Percentiles rank a stretch among this genome's conserved stretches.
These are phyloP conservation scores for Zygotorulaspora mrakii DNA, from an alignment of 1,139 yeast genomes.

Conservation along the genomic window DNA sequence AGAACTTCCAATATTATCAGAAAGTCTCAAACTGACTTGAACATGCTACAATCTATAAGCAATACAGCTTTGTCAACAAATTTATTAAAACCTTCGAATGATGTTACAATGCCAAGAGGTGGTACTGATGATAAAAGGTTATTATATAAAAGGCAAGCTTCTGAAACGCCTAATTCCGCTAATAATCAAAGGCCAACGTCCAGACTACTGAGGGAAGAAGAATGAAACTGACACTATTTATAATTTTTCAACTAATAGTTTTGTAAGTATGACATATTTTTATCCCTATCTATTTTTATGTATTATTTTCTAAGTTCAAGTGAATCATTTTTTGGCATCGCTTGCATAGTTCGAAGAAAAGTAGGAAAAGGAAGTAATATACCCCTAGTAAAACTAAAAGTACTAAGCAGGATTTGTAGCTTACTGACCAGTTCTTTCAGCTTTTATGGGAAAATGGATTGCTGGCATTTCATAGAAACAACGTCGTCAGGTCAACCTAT, in stretches of 20 bases:
- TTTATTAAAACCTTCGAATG: slow-evolving; percentile 2
- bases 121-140: slow-evolving; percentile 3
- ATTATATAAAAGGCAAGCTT: not conserved
- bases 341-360: no score
- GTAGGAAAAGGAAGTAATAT: no score
- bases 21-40: slow-evolving; percentile 33
- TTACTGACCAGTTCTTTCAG: no score
- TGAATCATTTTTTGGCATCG: no score
- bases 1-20: slow-evolving; percentile 32
- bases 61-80: not conserved
- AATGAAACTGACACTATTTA: no score
- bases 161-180: not conserved
- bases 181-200: slow-evolving; percentile 3
- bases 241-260: no score
- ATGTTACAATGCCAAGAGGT: not conserved
- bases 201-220: slow-evolving; percentile 1
- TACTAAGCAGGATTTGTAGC: no score
- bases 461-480: slow-evolving; percentile 45
- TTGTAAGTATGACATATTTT: no score
- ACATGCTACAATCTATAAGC: slow-evolving; percentile 4
- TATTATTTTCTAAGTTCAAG: no score
- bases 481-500: slow-evolving; percentile 48
- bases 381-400: no score
- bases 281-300: no score
- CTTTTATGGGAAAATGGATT: slow-evolving; percentile 25